Base-by-base conservation (phyloP, 2,329 filamentous ascomycete species). In the Exophiala lecanii-corni region DNA sequence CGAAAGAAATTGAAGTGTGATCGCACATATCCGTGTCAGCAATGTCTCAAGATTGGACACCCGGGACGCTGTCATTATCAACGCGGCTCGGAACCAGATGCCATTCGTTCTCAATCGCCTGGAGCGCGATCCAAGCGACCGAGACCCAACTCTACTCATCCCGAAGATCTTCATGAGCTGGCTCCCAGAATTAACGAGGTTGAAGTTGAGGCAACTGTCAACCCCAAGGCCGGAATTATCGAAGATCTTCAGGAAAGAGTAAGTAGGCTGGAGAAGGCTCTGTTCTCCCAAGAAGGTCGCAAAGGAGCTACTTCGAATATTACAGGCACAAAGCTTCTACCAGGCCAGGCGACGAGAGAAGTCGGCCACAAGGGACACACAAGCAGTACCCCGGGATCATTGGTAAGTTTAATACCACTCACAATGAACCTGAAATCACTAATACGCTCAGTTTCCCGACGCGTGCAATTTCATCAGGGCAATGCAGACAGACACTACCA, bases 1-100 rank as follows among this genome's bases (percentile, higher is more conserved):
- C 61, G 61, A 39, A 65, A 73, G 40, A 76, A 76, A 56, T 70
- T 76, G 42, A 74, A 72, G 58, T 76, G 73, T 62, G 70, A 75
- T 60, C 75, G 75, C 55, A 62, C 66, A 35, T 65, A 72, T 43
- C 72, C 72, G 16, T 76, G 73, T 52, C 65, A 64, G 26, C 74
- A 75, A 53, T 76, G 73, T 55, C 60, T 64, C 33, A 65, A 70
- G 40, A 41, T 44, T 21, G 50, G 52, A 17, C 40, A 43, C 4
- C 39, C 47, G 4, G 37, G 40, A n/a, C 26, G 31, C 21, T 56
- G 54, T 39, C 26, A 41, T 19, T 56, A 53, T 36, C 50, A 53
- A 26, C 35, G 40, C 5, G 54, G 54, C n/a, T 50, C 53, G 20
- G 47, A 53, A 28, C 54, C 54, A 2, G 43, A 47, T 26, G 26